Evolutionary conservation across 208 protist species (phyloP), one percentile per base, ranked within the genome.

Genomic region (Wallacemonas sp.): DNA sequence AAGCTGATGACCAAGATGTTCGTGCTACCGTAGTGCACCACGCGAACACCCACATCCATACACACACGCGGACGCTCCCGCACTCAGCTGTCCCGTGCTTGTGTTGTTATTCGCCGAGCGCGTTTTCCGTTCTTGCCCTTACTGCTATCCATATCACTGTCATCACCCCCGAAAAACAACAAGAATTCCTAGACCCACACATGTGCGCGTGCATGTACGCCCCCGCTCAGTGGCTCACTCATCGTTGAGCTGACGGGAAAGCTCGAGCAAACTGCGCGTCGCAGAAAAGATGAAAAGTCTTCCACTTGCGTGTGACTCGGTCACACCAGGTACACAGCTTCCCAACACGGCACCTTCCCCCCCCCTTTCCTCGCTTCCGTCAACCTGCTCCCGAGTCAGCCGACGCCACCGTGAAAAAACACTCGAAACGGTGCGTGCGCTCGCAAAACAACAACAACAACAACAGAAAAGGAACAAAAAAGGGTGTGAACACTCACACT

Each of bases 1-100:
- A 88, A 87, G 61, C 76, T 91, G 17, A 62, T 91, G 10, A 62
- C 82, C 1, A 88, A 85, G 60, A 89, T 89, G 81, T 87, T 83
- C 60, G 33, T 91, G 10, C 55, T 91, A 5, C 68, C 36, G n/a
- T 57, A 39, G n/a, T 19, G n/a, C 5, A 4, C 41, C 33, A 26
- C 6, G 3, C 8, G 19, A 6, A 55, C 27, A 55, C 10, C 24
- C 19, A 52, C 33, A 26, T 36, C 9, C 8, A 36, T 12, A 55
- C 27, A 55, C 10, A 55, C 19, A 52, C 19, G 19, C 17, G 22
- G 17, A 6, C 9, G 36, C 36, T 41, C 10, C 36, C 9, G 15
- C 36, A 9, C 36, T 17, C 36, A 41, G 15, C 36, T 9, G 15
- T 17, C 30, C 15, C 13, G 50, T 34, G 27, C 8, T 27, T 8